Conservation (phyloP, 345 rosid genomes). For the Populus nigra region DNA sequence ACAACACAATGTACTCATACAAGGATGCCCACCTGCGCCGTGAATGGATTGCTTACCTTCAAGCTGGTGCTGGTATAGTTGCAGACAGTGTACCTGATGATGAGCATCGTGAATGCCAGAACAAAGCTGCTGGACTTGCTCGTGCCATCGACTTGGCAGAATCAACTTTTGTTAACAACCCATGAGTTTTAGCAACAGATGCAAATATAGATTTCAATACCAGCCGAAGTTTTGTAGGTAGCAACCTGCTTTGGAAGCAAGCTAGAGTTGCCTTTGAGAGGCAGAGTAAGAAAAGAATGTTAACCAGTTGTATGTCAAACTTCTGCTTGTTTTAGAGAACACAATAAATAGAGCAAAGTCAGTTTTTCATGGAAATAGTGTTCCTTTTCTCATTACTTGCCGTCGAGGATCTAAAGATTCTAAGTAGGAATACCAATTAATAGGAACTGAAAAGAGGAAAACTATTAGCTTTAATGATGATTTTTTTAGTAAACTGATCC, state of each 20-base stretch:
- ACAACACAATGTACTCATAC: slow-evolving; percentile 74
- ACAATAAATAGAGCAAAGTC: not conserved
- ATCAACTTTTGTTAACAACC: slow-evolving; percentile 52
- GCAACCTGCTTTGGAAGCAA: not conserved
- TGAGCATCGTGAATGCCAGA: slow-evolving; percentile 72
- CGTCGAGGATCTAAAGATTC: too few relatives aligned
- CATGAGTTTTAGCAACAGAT: slow-evolving; percentile 11
- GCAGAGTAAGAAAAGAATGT: not conserved
- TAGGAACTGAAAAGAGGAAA: too few relatives aligned
- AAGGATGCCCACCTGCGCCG: slow-evolving; percentile 42
- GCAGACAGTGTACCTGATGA: slow-evolving; percentile 78
- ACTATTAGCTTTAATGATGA: too few relatives aligned
- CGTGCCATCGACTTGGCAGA: slow-evolving; percentile 88
- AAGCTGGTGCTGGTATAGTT: slow-evolving; percentile 83
- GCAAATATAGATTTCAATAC: not conserved
- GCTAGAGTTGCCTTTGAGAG: not conserved
- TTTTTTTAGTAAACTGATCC: too few relatives aligned
- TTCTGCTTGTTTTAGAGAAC: not conserved
- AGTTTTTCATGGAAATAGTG: too few relatives aligned
- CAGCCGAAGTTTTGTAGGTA: not conserved
- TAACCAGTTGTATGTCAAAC: not conserved
- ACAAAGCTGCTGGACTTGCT: slow-evolving; percentile 78
- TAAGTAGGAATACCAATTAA: too few relatives aligned
- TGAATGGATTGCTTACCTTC: slow-evolving; percentile 83
- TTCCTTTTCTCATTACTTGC: too few relatives aligned